These are phyloP conservation scores for Betula pendula DNA, from an alignment of 306 rosid genomes.

Conservation along the genomic window DNA sequence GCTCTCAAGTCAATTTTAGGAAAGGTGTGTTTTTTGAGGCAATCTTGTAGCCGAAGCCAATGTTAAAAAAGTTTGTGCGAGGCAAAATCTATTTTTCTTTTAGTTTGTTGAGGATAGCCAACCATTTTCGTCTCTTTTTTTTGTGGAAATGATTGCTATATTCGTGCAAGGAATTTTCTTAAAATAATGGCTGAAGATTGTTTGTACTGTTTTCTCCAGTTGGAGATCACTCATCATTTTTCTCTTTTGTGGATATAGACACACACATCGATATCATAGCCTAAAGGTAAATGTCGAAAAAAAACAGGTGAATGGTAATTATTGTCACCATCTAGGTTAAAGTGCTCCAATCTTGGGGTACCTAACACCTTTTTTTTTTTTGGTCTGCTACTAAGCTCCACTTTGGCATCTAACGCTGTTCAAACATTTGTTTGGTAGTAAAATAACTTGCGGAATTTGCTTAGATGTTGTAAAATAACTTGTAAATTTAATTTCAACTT, in stretches of 20 bases:
- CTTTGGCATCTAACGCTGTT: not conserved
- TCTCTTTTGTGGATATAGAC: not conserved
- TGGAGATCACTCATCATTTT: not conserved
- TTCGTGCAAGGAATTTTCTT: not conserved
- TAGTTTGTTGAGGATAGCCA: not conserved
- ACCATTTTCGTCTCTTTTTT: too few relatives aligned
- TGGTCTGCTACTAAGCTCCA: not conserved
- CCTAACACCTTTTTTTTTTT: not conserved
- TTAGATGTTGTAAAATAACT: too few relatives aligned
- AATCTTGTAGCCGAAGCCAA: not conserved
- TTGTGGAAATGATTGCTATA: not conserved
- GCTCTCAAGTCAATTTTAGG: not conserved
- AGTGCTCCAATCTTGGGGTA: not conserved
- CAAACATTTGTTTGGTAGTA: not conserved
- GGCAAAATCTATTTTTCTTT: not conserved
- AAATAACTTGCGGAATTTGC: too few relatives aligned
- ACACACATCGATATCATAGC: not conserved
- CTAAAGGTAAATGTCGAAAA: not conserved
- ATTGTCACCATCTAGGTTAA: not conserved
- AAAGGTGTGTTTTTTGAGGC: not conserved
- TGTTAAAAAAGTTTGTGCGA: too few relatives aligned
- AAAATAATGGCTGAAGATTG: too few relatives aligned
- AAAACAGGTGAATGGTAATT: not conserved
- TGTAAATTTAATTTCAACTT: too few relatives aligned
- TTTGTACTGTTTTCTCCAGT: not conserved